A percentile compares a stretch with the other conserved stretches of the same genome.
Conservation (phyloP, 768 basidiomycete species). For the Auricularia auricula-judae region DNA sequence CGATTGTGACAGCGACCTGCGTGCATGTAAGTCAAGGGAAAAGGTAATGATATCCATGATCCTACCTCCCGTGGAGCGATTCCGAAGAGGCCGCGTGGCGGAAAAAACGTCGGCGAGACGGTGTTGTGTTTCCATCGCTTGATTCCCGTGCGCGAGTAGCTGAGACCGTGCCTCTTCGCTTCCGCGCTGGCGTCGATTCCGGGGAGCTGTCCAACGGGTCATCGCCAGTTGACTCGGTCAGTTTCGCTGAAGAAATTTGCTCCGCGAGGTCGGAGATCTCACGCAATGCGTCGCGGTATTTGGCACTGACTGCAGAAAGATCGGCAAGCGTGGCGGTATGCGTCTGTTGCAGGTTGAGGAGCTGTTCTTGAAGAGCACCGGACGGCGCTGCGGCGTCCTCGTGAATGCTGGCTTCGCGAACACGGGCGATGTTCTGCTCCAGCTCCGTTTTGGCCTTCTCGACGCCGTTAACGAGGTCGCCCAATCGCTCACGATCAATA, state of each 20-base stretch:
- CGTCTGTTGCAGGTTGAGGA: constrained; percentile 67
- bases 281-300: constrained; percentile 80
- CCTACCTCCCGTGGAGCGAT: constrained; percentile 77
- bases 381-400: constrained; percentile 13
- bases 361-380: constrained; percentile 43
- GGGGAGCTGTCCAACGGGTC: constrained; percentile 29
- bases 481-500: constrained; percentile 55
- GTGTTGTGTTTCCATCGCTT: constrained; percentile 23
- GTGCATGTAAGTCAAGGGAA: constrained; percentile 8
- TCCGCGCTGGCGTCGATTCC: constrained; percentile 42
- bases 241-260: constrained; percentile 82
- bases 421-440: constrained; percentile 31
- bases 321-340: constrained; percentile 73
- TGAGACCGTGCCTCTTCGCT: constrained; percentile 16
- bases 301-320: constrained; percentile 62
- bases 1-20: constrained; percentile 84
- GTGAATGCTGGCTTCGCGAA: constrained; percentile 7
- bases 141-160: constrained; percentile 1
- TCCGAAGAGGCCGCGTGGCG: constrained; percentile 78
- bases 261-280: constrained; percentile 89
- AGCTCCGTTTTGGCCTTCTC: constrained; percentile 58
- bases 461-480: constrained; percentile 57
- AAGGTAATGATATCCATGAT: constrained; percentile 11
- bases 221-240: constrained; percentile 33
- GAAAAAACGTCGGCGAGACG: constrained; percentile 69